Evolutionary conservation across 306 rosid genomes (phyloP).

Genomic region (Fagus sylvatica): DNA sequence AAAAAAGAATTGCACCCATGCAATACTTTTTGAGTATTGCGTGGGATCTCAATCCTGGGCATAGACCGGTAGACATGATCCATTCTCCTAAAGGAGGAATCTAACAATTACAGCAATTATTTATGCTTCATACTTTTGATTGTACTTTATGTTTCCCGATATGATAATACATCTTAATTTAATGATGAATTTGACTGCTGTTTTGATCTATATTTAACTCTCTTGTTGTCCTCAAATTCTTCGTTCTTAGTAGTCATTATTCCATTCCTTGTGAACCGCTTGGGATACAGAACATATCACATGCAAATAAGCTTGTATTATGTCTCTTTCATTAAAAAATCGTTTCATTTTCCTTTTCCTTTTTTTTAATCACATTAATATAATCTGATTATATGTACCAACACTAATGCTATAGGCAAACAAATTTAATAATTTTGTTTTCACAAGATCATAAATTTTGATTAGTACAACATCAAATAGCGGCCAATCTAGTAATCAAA

Average conservation of each 20-base stretch:
- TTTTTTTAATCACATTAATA: no score
- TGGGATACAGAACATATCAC: neutral
- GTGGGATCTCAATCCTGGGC: no score
- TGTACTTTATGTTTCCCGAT: neutral
- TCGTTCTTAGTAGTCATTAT: slow-evolving; percentile 12
- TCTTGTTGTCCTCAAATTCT: neutral
- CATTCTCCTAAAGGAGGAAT: neutral
- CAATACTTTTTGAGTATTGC: no score
- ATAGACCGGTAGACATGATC: neutral
- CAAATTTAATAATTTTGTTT: no score
- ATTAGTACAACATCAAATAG: no score
- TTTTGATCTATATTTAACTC: slow-evolving; percentile 9
- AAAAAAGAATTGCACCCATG: no score
- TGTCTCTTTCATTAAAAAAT: neutral
- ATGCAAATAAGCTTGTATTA: slow-evolving; percentile 3
- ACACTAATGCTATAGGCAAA: no score
- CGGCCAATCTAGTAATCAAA: no score
- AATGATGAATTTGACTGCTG: neutral
- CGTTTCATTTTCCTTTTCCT: neutral
- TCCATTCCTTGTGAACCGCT: neutral
- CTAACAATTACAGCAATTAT: slow-evolving; percentile 14
- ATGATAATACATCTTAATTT: neutral
- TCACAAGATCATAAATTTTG: no score
- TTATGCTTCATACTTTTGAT: slow-evolving; percentile 9
- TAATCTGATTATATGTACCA: no score